A percentile compares a stretch with the other conserved stretches of the same genome.
phyloP scores from a whole-genome alignment of 2,329 filamentous ascomycete genomes.

The Pseudogymnoascus destructans region DNA sequence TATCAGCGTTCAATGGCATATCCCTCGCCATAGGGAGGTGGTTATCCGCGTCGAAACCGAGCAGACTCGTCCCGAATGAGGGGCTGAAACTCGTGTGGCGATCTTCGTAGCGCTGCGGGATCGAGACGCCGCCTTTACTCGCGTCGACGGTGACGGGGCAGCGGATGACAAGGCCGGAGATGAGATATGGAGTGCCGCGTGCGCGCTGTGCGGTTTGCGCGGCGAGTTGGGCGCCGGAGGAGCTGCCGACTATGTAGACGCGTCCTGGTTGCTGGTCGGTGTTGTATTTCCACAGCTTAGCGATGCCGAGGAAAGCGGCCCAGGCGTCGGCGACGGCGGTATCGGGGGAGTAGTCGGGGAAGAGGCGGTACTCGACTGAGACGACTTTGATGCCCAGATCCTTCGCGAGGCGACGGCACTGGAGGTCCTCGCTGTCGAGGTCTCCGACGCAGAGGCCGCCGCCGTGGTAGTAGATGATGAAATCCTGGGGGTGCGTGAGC shows the following conservation, averaged over 20 bases:
- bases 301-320: slow-evolving; percentile 19
- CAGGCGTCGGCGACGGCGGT: slow-evolving; percentile 5
- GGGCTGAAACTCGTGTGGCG: slow-evolving; percentile 30
- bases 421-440: slow-evolving; percentile 36
- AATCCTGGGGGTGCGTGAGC: slow-evolving; percentile 12
- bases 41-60: slow-evolving; percentile 26
- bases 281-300: neutral
- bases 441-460: slow-evolving; percentile 36
- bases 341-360: slow-evolving; percentile 28
- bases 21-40: slow-evolving; percentile 26
- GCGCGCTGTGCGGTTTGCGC: slow-evolving; percentile 30
- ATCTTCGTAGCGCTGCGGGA: slow-evolving; percentile 27
- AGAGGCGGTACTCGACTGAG: slow-evolving; percentile 36
- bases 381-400: slow-evolving; percentile 27
- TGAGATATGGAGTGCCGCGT: slow-evolving; percentile 14
- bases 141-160: slow-evolving; percentile 37
- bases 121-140: slow-evolving; percentile 26
- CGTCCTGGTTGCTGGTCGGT: slow-evolving; percentile 21
- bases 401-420: slow-evolving; percentile 32
- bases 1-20: slow-evolving; percentile 31
- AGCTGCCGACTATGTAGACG: slow-evolving; percentile 32
- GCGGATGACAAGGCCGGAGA: slow-evolving; percentile 33
- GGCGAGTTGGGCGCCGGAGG: slow-evolving; percentile 37
- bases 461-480: slow-evolving; percentile 36
- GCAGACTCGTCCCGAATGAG: slow-evolving; percentile 28